A percentile compares a stretch with the other conserved stretches of the same genome.
Evolutionary conservation across 257 asterid species (phyloP).

Genomic region (Solanum phureja): DNA sequence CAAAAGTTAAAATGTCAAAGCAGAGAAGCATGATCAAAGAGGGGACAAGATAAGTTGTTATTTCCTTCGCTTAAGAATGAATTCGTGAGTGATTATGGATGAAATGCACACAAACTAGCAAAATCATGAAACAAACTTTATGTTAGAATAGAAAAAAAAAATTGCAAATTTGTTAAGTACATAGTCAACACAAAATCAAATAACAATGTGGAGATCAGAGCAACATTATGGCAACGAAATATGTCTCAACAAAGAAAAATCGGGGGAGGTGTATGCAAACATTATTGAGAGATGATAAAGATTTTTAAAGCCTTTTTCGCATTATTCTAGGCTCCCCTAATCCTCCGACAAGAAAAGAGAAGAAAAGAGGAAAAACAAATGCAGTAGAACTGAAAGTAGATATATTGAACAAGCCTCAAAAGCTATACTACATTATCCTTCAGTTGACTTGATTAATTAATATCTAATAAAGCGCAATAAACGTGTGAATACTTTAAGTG

Average conservation of each 20-base stretch:
- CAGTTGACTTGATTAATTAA: background rate
- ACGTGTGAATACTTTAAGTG: background rate
- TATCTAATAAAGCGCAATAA: background rate
- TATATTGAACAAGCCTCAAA: background rate
- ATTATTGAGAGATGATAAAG: background rate
- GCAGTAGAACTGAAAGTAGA: background rate
- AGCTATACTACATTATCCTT: background rate
- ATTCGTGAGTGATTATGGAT: background rate
- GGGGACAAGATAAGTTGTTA: background rate
- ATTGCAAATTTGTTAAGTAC: background rate
- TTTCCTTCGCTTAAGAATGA: background rate
- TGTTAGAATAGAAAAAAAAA: background rate
- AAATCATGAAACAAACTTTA: background rate
- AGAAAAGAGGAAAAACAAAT: background rate
- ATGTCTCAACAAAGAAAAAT: background rate
- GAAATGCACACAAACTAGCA: background rate
- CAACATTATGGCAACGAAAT: background rate
- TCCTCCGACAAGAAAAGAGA: background rate
- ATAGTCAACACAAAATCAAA: background rate
- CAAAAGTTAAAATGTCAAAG: background rate
- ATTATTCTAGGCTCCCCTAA: background rate
- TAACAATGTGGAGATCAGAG: background rate
- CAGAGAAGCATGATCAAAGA: background rate
- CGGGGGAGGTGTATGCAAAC: background rate
- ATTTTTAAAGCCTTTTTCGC: background rate